Evolutionary conservation across 2,329 filamentous ascomycete species (phyloP).

Genomic region (Pseudocercospora ulei): DNA sequence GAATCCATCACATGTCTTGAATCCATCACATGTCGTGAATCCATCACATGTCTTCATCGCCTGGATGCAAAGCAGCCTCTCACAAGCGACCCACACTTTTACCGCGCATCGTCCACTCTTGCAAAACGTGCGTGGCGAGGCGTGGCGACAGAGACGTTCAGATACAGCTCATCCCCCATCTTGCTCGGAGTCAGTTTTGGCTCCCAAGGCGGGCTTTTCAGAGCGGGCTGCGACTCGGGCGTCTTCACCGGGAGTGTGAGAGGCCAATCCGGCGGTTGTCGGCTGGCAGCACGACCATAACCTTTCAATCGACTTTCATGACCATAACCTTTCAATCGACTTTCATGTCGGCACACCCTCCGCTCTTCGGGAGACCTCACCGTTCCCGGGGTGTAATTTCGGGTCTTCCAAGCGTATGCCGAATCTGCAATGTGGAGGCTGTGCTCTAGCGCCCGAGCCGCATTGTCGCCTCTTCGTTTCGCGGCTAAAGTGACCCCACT

Average conservation of each 20-base stretch:
- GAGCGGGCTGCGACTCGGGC: conserved; percentile 11
- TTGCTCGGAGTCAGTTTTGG: conserved; percentile 58
- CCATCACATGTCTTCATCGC: conserved; percentile 1
- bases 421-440: conserved; percentile 31
- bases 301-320: conserved; percentile 29
- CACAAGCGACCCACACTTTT: not conserved
- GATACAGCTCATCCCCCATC: conserved; percentile 55
- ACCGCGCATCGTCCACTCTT: conserved; percentile 8
- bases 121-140: conserved; percentile 19
- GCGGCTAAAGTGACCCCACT: conserved; percentile 33
- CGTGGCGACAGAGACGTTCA: conserved; percentile 35
- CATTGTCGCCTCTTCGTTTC: conserved; percentile 33
- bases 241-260: conserved; percentile 19
- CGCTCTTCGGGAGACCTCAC: not conserved
- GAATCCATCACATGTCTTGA: no score
- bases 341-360: no score
- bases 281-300: conserved; percentile 24
- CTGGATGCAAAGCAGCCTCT: conserved; percentile 18
- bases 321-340: conserved; percentile 7
- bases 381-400: conserved; percentile 8
- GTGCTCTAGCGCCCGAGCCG: conserved; percentile 34
- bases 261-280: conserved; percentile 12
- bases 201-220: conserved; percentile 48
- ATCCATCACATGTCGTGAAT: no score
- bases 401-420: conserved; percentile 16